A percentile compares a stretch with the other conserved stretches of the same genome.
Evolutionary conservation across 1,284 basidiomycete species (phyloP).

Genomic region (Tilletia caries): DNA sequence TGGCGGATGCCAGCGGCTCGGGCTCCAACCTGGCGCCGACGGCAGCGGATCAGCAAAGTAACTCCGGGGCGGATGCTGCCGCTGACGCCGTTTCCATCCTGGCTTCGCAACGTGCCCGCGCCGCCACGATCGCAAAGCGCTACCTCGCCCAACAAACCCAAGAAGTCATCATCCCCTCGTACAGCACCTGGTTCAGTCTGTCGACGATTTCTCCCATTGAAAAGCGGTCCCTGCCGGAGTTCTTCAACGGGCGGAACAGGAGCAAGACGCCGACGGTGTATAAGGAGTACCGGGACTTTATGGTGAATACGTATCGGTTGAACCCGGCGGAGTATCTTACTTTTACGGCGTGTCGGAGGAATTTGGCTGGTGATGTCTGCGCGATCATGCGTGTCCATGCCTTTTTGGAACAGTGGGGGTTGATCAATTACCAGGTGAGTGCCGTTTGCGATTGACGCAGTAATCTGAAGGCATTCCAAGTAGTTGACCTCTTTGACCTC

Average conservation of each 20-base stretch:
- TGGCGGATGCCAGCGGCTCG: constrained; percentile 29
- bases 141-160: constrained; percentile 97
- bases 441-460: neutral
- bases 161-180: constrained; percentile 86
- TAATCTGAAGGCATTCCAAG: neutral
- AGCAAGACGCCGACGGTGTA: constrained; percentile 91
- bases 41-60: constrained; percentile 24
- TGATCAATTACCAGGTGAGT: constrained; percentile 94
- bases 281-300: constrained; percentile 99
- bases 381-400: constrained; percentile 98
- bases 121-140: constrained; percentile 81
- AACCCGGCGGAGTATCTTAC: constrained; percentile 94
- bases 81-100: constrained; percentile 67
- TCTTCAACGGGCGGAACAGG: constrained; percentile 89
- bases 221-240: constrained; percentile 87
- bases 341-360: constrained; percentile 91
- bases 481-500: neutral
- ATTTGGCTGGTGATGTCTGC: constrained; percentile 95
- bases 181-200: constrained; percentile 98
- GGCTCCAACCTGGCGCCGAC: no score
- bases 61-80: constrained; percentile 5
- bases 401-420: constrained; percentile 97
- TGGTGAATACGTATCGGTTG: constrained; percentile 96
- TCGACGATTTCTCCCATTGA: constrained; percentile 88
- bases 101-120: constrained; percentile 66